These are phyloP conservation scores for Podospora australis DNA, from an alignment of 495 filamentous ascomycete species.

Conservation along the genomic window DNA sequence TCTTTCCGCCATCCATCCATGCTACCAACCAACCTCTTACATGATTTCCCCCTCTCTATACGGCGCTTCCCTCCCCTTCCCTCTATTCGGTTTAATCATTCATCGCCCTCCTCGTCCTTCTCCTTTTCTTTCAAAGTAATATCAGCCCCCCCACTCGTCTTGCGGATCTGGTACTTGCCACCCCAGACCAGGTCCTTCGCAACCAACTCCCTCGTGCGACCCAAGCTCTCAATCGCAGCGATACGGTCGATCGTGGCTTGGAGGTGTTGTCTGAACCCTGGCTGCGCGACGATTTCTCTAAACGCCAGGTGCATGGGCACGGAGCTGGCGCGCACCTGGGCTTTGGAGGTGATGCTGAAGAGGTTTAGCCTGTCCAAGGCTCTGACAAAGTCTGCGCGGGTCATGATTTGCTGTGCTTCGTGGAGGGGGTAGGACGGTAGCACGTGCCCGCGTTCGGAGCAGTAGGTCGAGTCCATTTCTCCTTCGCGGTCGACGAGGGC, in stretches of 20 bases:
- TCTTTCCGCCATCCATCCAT: no score
- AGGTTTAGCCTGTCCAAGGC: conserved; percentile 88
- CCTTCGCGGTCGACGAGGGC: conserved; percentile 76
- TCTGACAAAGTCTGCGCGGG: conserved; percentile 88
- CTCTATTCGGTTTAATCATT: neutral
- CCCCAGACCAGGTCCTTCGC: conserved; percentile 71
- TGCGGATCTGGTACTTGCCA: conserved; percentile 68
- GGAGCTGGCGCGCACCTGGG: conserved; percentile 84
- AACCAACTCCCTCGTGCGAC: conserved; percentile 83
- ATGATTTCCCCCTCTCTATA: neutral
- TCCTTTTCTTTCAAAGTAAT: conserved; percentile 15
- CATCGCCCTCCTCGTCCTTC: neutral
- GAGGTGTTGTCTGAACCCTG: conserved; percentile 74
- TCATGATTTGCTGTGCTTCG: conserved; percentile 84
- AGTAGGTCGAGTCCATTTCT: conserved; percentile 57
- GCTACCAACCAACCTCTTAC: no score
- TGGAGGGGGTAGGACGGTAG: conserved; percentile 80
- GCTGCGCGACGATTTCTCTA: conserved; percentile 62
- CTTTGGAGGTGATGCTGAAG: conserved; percentile 85
- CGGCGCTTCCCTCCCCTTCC: neutral
- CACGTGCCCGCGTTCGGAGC: conserved; percentile 61
- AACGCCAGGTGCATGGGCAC: conserved; percentile 97
- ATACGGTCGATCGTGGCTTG: conserved; percentile 80
- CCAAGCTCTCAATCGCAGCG: conserved; percentile 82
- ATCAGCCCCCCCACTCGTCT: conserved; percentile 22